phyloP scores from a whole-genome alignment of 106 monocot genomes.

The Dendrobium officinale region DNA sequence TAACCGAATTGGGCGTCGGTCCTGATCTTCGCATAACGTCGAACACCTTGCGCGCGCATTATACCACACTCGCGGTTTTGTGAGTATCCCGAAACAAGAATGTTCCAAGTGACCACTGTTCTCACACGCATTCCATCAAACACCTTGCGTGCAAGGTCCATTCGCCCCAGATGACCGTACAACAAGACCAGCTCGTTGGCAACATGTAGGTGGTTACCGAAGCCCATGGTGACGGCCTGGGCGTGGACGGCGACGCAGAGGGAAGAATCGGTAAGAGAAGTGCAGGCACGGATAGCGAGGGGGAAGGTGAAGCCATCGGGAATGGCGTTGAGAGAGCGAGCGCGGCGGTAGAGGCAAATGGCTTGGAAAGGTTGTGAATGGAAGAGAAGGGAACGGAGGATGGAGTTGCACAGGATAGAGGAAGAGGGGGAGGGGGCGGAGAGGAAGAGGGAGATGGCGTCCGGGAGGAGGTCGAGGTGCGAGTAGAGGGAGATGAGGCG shows the following conservation, averaged over 20 bases:
- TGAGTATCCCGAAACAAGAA: constrained; percentile 38
- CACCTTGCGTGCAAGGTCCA: constrained; percentile 25
- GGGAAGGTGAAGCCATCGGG: constrained; percentile 62
- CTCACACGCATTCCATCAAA: constrained; percentile 54
- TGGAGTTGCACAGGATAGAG: constrained; percentile 49
- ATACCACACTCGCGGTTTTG: constrained; percentile 13
- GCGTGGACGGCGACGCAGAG: constrained; percentile 25
- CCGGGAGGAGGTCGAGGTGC: constrained; percentile 18
- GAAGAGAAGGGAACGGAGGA: constrained; percentile 39
- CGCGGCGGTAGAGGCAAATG: constrained; percentile 23
- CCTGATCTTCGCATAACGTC: constrained; percentile 28
- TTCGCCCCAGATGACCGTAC: constrained; percentile 19
- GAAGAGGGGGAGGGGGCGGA: constrained; percentile 4
- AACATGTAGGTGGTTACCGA: constrained; percentile 39
- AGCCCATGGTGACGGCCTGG: constrained; percentile 30
- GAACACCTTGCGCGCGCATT: constrained; percentile 22
- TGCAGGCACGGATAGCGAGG: constrained; percentile 28
- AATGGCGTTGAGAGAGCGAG: constrained; percentile 8
- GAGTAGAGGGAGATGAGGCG: constrained; percentile 39
- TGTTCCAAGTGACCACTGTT: constrained; percentile 48
- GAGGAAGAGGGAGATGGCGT: constrained; percentile 27
- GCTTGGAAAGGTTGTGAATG: constrained; percentile 13
- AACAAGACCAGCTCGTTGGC: constrained; percentile 41
- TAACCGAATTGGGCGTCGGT: constrained; percentile 32
- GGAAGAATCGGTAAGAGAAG: neutral